Percentiles rank a stretch among this genome's conserved stretches.
These are phyloP conservation scores for Psidium friedrichsthalianum DNA, from an alignment of 345 rosid species.

Conservation along the genomic window DNA sequence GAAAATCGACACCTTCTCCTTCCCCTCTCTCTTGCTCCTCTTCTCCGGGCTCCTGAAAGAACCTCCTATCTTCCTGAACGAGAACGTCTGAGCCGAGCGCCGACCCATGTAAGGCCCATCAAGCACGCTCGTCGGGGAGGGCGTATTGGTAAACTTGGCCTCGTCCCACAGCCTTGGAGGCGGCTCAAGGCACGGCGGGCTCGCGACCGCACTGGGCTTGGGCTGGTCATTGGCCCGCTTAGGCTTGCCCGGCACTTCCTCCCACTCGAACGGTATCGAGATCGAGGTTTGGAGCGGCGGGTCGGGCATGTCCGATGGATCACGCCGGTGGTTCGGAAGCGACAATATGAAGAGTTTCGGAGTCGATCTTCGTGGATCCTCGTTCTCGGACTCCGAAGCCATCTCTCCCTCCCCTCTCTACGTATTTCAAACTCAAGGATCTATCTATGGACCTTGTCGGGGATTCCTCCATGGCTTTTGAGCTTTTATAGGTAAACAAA, in stretches of 20 bases:
- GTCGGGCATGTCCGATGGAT: not conserved
- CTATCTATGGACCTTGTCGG: not conserved
- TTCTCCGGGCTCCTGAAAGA: constrained; percentile 1
- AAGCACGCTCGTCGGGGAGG: not conserved
- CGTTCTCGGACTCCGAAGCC: not conserved
- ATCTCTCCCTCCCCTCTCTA: not conserved
- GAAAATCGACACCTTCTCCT: not conserved
- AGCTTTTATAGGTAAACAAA: not conserved
- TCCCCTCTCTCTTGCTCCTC: not conserved
- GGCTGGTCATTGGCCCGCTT: not conserved
- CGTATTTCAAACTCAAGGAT: not conserved
- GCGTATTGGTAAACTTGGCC: not conserved
- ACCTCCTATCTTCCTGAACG: constrained; percentile 6
- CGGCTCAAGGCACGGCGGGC: not conserved
- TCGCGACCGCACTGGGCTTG: not conserved
- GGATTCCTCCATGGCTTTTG: not conserved
- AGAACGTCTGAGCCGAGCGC: not conserved
- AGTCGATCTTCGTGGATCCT: not conserved
- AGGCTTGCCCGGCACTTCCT: constrained; percentile 2
- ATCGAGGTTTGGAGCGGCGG: not conserved
- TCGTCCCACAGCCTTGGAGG: not conserved
- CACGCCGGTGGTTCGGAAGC: not conserved
- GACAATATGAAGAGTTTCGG: not conserved
- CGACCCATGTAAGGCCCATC: not conserved
- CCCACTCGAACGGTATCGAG: constrained; percentile 2